Evolutionary conservation across 2,329 filamentous ascomycete genomes (phyloP).

Genomic region (Aspergillaceae sp.): DNA sequence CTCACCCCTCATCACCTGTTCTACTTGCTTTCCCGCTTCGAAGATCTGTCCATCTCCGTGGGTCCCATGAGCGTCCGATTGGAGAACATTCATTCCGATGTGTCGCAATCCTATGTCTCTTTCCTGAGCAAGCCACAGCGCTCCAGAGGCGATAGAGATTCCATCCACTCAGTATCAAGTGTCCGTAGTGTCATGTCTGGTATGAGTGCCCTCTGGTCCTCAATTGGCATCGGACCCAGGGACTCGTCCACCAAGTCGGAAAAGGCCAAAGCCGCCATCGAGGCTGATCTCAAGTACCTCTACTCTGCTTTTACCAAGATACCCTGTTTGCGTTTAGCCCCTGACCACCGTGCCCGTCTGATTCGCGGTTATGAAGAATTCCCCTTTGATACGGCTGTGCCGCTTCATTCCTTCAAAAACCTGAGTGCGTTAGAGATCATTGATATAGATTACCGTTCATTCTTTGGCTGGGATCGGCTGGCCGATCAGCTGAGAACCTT

Average conservation of each 20-base stretch:
- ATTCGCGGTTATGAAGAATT: slow-evolving; percentile 96
- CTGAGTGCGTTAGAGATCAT: slow-evolving; percentile 86
- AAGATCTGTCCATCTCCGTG: slow-evolving; percentile 81
- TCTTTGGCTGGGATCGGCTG: slow-evolving; percentile 92
- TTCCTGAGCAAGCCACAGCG: slow-evolving; percentile 80
- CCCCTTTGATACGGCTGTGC: slow-evolving; percentile 93
- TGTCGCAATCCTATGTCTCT: slow-evolving; percentile 82
- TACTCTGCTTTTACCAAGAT: slow-evolving; percentile 99
- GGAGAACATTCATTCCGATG: slow-evolving; percentile 86
- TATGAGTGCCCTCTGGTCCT: slow-evolving; percentile 89
- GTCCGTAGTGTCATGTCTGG: slow-evolving; percentile 95
- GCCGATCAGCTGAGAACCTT: slow-evolving; percentile 86
- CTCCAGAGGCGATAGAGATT: slow-evolving; percentile 76
- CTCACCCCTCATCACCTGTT: slow-evolving; percentile 94
- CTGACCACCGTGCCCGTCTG: slow-evolving; percentile 83
- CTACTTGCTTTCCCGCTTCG: slow-evolving; percentile 89
- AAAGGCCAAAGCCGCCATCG: slow-evolving; percentile 75
- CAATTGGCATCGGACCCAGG: slow-evolving; percentile 71
- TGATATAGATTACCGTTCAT: slow-evolving; percentile 92
- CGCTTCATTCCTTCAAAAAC: slow-evolving; percentile 96
- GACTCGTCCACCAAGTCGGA: slow-evolving; percentile 75
- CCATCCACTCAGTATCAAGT: slow-evolving; percentile 91
- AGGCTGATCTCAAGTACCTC: slow-evolving; percentile 86
- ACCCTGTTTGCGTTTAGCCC: slow-evolving; percentile 76
- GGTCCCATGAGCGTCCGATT: slow-evolving; percentile 93